Percentiles rank a stretch among this genome's conserved stretches.
Conservation (phyloP, 495 filamentous ascomycete species). For the Patellaria atrata region DNA sequence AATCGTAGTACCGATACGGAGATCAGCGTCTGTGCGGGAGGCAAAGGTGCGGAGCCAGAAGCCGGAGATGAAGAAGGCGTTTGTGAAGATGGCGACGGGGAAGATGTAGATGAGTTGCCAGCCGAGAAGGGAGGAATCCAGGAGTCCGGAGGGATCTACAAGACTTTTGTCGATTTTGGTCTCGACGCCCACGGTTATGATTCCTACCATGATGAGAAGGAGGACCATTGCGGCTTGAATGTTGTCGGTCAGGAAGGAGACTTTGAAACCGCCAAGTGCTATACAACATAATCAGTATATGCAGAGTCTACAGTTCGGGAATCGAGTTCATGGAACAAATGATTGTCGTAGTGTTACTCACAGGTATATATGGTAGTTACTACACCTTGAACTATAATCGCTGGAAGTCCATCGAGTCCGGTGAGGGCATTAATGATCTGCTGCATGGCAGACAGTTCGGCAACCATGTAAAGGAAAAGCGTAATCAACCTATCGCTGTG, state of each 20-base stretch:
- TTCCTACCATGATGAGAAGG: slow-evolving; percentile 49
- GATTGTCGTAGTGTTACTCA: slow-evolving; percentile 26
- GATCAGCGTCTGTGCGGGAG: slow-evolving; percentile 58
- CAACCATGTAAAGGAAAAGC: slow-evolving; percentile 69
- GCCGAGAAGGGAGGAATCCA: slow-evolving; percentile 46
- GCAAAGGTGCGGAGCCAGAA: slow-evolving; percentile 78
- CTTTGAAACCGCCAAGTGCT: slow-evolving; percentile 62
- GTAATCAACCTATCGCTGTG: slow-evolving; percentile 39
- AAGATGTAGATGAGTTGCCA: slow-evolving; percentile 71
- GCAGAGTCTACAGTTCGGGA: neutral
- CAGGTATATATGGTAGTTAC: slow-evolving; percentile 68
- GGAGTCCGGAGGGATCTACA: slow-evolving; percentile 46
- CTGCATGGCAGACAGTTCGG: slow-evolving; percentile 57
- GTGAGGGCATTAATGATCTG: slow-evolving; percentile 60
- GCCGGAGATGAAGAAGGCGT: slow-evolving; percentile 63
- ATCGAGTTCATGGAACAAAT: neutral
- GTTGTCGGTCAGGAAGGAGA: slow-evolving; percentile 67
- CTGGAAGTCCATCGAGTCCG: slow-evolving; percentile 55
- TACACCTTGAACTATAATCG: slow-evolving; percentile 54
- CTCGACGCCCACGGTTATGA: slow-evolving; percentile 56
- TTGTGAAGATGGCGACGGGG: slow-evolving; percentile 58
- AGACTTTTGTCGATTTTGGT: slow-evolving; percentile 51
- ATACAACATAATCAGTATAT: neutral
- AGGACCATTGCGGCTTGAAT: slow-evolving; percentile 63
- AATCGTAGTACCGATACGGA: slow-evolving; percentile 53